Evolutionary conservation across 768 basidiomycete genomes (phyloP).

Genomic region (Panaeolus cyanescens): DNA sequence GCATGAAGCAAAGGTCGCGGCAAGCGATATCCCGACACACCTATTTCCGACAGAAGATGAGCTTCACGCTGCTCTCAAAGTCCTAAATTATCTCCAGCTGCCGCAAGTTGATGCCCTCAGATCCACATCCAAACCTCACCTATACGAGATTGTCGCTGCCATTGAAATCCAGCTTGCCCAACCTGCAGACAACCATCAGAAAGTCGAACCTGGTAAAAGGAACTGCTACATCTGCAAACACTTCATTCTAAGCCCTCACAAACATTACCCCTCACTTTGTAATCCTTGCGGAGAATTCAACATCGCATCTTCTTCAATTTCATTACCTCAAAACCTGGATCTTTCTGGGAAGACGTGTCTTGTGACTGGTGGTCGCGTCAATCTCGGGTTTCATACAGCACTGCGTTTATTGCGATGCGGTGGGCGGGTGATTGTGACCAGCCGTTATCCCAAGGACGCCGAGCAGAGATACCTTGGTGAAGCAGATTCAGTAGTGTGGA

Average conservation of each 20-base stretch:
- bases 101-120: slow-evolving; percentile 16
- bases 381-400: slow-evolving; percentile 32
- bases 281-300: slow-evolving; percentile 32
- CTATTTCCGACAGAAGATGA: slow-evolving; percentile 27
- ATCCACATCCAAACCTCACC: slow-evolving; percentile 11
- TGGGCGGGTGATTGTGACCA: slow-evolving; percentile 28
- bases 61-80: slow-evolving; percentile 25
- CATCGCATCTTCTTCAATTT: slow-evolving; percentile 25
- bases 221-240: slow-evolving; percentile 30
- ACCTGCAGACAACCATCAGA: slow-evolving; percentile 13
- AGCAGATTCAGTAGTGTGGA: slow-evolving; percentile 26
- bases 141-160: slow-evolving; percentile 16
- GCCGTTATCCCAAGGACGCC: slow-evolving; percentile 34
- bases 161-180: slow-evolving; percentile 20
- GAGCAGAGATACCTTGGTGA: slow-evolving; percentile 28
- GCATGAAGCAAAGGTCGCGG: slow-evolving; percentile 12
- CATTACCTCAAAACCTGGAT: slow-evolving; percentile 25
- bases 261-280: slow-evolving; percentile 25
- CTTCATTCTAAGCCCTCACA: slow-evolving; percentile 17
- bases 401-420: slow-evolving; percentile 33
- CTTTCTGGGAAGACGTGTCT: slow-evolving; percentile 27
- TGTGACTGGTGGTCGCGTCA: slow-evolving; percentile 36
- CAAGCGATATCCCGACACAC: slow-evolving; percentile 18
- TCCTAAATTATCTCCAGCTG: slow-evolving; percentile 26
- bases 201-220: not conserved